Conservation (phyloP, 2,329 filamentous ascomycete species). For the Hypoxylon sp. region DNA sequence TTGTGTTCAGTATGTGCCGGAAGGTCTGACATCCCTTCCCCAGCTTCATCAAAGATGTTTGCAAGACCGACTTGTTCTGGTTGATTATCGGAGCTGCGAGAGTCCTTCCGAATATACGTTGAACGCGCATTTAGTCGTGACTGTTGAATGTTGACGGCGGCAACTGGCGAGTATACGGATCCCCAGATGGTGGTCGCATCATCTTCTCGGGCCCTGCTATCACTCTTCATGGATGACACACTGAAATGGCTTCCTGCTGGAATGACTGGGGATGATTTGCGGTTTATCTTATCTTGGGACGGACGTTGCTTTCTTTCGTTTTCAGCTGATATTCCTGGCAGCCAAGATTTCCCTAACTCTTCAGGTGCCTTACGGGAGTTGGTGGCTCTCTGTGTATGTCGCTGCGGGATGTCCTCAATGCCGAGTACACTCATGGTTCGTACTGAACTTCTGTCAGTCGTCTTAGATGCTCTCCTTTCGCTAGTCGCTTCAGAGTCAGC, state of each 20-base stretch:
- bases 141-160: constrained; percentile 59
- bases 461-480: constrained; percentile 47
- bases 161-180: constrained; percentile 63
- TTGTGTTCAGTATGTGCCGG: constrained; percentile 41
- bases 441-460: constrained; percentile 55
- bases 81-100: constrained; percentile 30
- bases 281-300: constrained; percentile 53
- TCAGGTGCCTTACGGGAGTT: constrained; percentile 46
- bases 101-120: constrained; percentile 55
- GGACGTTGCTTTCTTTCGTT: constrained; percentile 21
- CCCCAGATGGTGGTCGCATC: constrained; percentile 62
- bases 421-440: constrained; percentile 58
- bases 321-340: constrained; percentile 52
- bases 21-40: constrained; percentile 61
- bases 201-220: constrained; percentile 55
- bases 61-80: background rate
- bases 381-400: constrained; percentile 45
- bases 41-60: constrained; percentile 50
- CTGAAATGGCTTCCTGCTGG: constrained; percentile 55
- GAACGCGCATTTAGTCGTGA: constrained; percentile 57
- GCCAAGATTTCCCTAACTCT: constrained; percentile 55
- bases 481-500: constrained; percentile 48
- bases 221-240: constrained; percentile 54
- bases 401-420: constrained; percentile 51
- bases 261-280: constrained; percentile 65